Evolutionary conservation across 208 protist genomes (phyloP).

Genomic region (Jaenimonas drosophilae): DNA sequence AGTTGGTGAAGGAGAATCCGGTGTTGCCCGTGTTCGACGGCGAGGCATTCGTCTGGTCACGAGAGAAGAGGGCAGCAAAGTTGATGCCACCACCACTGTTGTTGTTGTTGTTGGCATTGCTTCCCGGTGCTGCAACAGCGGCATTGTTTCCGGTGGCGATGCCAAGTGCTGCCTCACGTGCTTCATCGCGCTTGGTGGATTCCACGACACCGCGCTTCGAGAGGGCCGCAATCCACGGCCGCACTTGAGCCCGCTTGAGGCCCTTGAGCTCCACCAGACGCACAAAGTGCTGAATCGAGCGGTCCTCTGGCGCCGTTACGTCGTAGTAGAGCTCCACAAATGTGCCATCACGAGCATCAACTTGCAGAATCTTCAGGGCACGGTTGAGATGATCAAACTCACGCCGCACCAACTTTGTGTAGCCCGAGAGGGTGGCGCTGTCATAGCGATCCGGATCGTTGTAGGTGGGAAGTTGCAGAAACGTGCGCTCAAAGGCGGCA

Average conservation of each 20-base stretch:
- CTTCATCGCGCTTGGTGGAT: conserved; percentile 63
- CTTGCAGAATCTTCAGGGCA: conserved; percentile 82
- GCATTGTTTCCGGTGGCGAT: background rate
- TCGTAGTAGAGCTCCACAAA: conserved; percentile 86
- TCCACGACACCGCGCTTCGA: conserved; percentile 83
- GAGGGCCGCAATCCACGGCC: conserved; percentile 60
- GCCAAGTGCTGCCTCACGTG: background rate
- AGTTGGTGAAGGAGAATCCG: conserved; percentile 16
- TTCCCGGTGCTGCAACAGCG: conserved; percentile 1
- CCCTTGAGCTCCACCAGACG: conserved; percentile 80
- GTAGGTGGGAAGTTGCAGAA: conserved; percentile 82
- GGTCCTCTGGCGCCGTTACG: conserved; percentile 65
- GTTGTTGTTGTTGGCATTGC: background rate
- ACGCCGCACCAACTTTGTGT: conserved; percentile 62
- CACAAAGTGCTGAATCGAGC: conserved; percentile 83
- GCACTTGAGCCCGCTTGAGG: conserved; percentile 65
- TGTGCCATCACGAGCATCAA: conserved; percentile 46
- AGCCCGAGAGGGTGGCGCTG: conserved; percentile 36
- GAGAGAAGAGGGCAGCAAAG: conserved; percentile 37
- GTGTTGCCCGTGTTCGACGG: conserved; percentile 1
- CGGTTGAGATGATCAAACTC: conserved; percentile 79
- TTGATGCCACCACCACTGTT: conserved; percentile 18
- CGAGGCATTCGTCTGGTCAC: conserved; percentile 7
- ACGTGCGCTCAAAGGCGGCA: conserved; percentile 56
- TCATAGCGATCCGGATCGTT: conserved; percentile 69